These are phyloP conservation scores for Penicillium coffeae DNA, from an alignment of 495 filamentous ascomycete species.

Conservation along the genomic window DNA sequence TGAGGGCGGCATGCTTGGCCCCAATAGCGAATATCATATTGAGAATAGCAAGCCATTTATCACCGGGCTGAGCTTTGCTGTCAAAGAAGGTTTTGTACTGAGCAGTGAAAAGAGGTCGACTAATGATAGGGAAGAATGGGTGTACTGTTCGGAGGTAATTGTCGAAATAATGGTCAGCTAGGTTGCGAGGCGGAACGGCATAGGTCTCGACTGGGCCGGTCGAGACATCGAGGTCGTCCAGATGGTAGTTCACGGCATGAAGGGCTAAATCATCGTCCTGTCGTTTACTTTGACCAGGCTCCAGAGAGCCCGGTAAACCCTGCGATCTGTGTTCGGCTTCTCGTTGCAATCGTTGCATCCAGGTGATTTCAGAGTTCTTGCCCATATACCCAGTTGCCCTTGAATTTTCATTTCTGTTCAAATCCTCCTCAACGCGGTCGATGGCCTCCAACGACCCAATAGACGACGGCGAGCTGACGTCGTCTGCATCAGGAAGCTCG, in stretches of 20 bases:
- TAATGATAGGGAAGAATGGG: slow-evolving; percentile 58
- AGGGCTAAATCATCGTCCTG: slow-evolving; percentile 29
- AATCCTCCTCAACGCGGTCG: slow-evolving; percentile 59
- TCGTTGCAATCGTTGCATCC: slow-evolving; percentile 52
- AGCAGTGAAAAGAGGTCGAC: slow-evolving; percentile 40
- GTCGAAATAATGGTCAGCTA: slow-evolving; percentile 53
- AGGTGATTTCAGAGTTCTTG: slow-evolving; percentile 61
- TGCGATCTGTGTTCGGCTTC: slow-evolving; percentile 34
- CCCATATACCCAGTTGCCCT: slow-evolving; percentile 60
- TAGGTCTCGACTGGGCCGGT: slow-evolving; percentile 48
- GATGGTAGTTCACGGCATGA: slow-evolving; percentile 52
- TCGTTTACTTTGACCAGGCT: slow-evolving; percentile 23
- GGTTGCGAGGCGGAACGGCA: slow-evolving; percentile 48
- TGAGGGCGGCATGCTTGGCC: slow-evolving; percentile 54
- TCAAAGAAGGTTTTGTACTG: slow-evolving; percentile 46
- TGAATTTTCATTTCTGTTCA: slow-evolving; percentile 48
- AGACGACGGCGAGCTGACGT: slow-evolving; percentile 40
- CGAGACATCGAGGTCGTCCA: slow-evolving; percentile 54
- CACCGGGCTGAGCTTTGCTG: slow-evolving; percentile 37
- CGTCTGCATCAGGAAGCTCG: slow-evolving; percentile 17
- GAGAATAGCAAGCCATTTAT: slow-evolving; percentile 58
- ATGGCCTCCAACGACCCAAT: slow-evolving; percentile 59
- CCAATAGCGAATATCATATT: slow-evolving; percentile 67
- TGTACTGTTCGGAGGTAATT: slow-evolving; percentile 59
- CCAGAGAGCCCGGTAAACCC: slow-evolving; percentile 30